A percentile compares a stretch with the other conserved stretches of the same genome.
Evolutionary conservation across 768 basidiomycete genomes (phyloP).

Genomic region (Goffeauzyma gilvescens): DNA sequence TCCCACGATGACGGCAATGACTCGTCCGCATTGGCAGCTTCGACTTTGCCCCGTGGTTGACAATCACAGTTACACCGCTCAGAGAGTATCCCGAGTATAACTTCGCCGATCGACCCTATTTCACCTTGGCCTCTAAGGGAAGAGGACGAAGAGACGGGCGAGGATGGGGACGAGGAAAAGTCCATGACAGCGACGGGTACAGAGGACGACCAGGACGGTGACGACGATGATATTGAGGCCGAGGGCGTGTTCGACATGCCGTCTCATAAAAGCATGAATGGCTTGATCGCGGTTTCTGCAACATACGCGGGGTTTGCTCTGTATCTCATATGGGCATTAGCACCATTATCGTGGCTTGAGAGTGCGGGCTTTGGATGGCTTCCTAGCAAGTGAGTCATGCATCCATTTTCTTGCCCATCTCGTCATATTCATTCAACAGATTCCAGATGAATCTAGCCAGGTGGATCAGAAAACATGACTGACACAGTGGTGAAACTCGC

Average conservation of each 20-base stretch:
- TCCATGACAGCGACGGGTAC: no score
- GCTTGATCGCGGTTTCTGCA: constrained; percentile 23
- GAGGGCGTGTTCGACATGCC: constrained; percentile 9
- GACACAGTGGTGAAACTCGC: no score
- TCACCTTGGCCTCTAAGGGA: constrained; percentile 31
- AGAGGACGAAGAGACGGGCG: no score
- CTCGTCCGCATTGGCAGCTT: no score
- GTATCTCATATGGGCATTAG: constrained; percentile 26
- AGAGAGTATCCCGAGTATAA: no score
- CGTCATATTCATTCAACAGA: not conserved
- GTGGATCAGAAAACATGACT: no score
- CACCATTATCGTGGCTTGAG: constrained; percentile 15
- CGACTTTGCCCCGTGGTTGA: no score
- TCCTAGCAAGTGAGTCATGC: constrained; percentile 24
- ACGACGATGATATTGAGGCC: not conserved
- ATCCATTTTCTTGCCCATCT: no score
- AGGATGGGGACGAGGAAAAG: no score
- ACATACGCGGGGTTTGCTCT: constrained; percentile 19
- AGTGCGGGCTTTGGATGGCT: constrained; percentile 22
- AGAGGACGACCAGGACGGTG: no score
- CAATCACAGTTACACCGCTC: no score
- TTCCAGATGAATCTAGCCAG: not conserved
- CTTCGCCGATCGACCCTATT: constrained; percentile 23
- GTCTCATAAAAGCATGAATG: constrained; percentile 23
- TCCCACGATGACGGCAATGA: no score